Percentiles rank a stretch among this genome's conserved stretches.
These are phyloP conservation scores for Fraxinus americana DNA, from an alignment of 257 asterid genomes.

Conservation along the genomic window DNA sequence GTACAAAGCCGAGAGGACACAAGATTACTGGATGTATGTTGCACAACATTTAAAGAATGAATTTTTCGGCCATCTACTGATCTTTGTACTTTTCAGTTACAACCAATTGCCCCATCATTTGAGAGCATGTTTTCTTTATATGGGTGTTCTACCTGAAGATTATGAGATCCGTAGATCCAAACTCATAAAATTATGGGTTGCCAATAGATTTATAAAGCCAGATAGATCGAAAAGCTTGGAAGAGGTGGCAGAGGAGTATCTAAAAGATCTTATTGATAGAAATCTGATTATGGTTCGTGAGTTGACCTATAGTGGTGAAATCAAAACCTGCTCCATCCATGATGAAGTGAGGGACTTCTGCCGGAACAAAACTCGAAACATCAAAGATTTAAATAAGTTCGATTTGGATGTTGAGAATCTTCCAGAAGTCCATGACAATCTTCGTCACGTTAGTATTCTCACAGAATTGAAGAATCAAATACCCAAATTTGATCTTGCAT, in stretches of 20 bases:
- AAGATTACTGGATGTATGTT: not conserved
- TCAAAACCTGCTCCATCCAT: constrained; percentile 7
- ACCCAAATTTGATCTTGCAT: not conserved
- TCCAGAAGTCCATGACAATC: not conserved
- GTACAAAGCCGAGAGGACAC: not conserved
- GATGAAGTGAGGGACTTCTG: constrained; percentile 17
- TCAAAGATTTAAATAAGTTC: too few relatives aligned
- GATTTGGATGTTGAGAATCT: not conserved
- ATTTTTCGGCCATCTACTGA: rapidly evolving
- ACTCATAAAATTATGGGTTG: not conserved
- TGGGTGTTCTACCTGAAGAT: not conserved
- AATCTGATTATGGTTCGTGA: not conserved
- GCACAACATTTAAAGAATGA: not conserved
- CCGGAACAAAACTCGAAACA: constrained; percentile 28
- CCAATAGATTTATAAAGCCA: not conserved
- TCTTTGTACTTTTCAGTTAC: not conserved
- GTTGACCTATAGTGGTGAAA: constrained; percentile 2
- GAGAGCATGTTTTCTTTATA: too few relatives aligned
- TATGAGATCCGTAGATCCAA: not conserved
- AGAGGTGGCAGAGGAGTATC: not conserved
- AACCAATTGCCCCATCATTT: not conserved
- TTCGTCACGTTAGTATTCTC: constrained; percentile 19
- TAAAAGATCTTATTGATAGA: not conserved
- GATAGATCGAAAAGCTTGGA: not conserved
- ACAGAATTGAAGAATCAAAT: not conserved